Evolutionary conservation across 2,329 filamentous ascomycete genomes (phyloP).

Genomic region (Fusarium chlamydosporum): DNA sequence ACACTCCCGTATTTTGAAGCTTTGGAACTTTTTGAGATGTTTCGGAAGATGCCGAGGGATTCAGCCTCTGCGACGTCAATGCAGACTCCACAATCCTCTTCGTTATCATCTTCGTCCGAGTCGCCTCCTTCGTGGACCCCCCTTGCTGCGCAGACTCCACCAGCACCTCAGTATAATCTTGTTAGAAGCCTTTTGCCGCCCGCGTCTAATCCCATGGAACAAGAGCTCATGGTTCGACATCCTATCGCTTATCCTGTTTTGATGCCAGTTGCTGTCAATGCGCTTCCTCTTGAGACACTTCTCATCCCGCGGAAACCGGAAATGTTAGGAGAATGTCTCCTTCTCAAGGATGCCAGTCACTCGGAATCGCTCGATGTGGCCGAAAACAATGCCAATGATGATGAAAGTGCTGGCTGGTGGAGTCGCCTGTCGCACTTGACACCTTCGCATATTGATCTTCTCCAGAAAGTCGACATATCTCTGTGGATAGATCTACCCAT

Average conservation of each 20-base stretch:
- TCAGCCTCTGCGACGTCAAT: not conserved
- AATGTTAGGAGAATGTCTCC: not conserved
- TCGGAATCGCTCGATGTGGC: not conserved
- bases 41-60: not conserved
- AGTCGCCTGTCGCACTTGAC: not conserved
- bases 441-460: not conserved
- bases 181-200: slow-evolving; percentile 4
- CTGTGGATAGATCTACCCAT: not conserved
- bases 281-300: not conserved
- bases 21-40: not conserved
- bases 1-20: slow-evolving; percentile 12
- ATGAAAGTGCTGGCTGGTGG: not conserved
- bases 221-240: slow-evolving; percentile 12
- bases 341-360: not conserved
- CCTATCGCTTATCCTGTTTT: slow-evolving; percentile 1
- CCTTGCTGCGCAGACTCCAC: not conserved
- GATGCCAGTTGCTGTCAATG: not conserved
- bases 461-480: not conserved
- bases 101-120: not conserved
- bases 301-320: not conserved
- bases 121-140: not conserved
- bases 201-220: not conserved
- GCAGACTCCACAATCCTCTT: not conserved
- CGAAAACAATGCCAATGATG: no score
- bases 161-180: not conserved